A percentile compares a stretch with the other conserved stretches of the same genome.
Conservation (phyloP, 768 basidiomycete species). For the Phylloporus arenicola region DNA sequence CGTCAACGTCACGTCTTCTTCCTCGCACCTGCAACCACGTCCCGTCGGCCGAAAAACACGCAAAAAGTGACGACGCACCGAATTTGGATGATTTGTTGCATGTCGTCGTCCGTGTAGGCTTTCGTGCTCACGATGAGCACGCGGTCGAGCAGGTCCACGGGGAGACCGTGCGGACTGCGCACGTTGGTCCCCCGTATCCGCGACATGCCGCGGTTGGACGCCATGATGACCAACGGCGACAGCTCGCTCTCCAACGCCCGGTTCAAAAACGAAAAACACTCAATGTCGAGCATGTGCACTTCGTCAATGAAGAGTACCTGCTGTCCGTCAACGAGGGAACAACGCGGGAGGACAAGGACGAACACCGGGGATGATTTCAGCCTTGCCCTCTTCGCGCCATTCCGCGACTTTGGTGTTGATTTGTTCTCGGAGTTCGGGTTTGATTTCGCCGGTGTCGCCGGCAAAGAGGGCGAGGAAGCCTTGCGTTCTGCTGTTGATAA, state of each 20-base stretch:
- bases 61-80: constrained; percentile 40
- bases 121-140: constrained; percentile 94
- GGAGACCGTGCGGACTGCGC: constrained; percentile 90
- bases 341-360: constrained; percentile 22
- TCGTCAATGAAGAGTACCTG: constrained; percentile 98
- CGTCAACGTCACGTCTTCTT: constrained; percentile 88
- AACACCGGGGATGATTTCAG: constrained; percentile 94
- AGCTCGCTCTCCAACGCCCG: constrained; percentile 91
- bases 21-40: constrained; percentile 59
- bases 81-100: constrained; percentile 89
- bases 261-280: constrained; percentile 98
- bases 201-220: constrained; percentile 92
- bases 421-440: constrained; percentile 91
- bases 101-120: constrained; percentile 77
- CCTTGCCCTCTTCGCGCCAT: constrained; percentile 98
- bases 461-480: constrained; percentile 94
- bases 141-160: constrained; percentile 90
- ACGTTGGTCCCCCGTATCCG: constrained; percentile 94
- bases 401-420: constrained; percentile 96
- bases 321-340: neutral
- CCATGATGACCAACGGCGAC: constrained; percentile 96
- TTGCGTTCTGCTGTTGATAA: constrained; percentile 97
- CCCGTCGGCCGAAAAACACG: neutral
- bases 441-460: constrained; percentile 98
- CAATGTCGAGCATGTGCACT: constrained; percentile 99